These are phyloP conservation scores for Dunaliella primolecta DNA, from an alignment of 139 green algal genomes.

Conservation along the genomic window DNA sequence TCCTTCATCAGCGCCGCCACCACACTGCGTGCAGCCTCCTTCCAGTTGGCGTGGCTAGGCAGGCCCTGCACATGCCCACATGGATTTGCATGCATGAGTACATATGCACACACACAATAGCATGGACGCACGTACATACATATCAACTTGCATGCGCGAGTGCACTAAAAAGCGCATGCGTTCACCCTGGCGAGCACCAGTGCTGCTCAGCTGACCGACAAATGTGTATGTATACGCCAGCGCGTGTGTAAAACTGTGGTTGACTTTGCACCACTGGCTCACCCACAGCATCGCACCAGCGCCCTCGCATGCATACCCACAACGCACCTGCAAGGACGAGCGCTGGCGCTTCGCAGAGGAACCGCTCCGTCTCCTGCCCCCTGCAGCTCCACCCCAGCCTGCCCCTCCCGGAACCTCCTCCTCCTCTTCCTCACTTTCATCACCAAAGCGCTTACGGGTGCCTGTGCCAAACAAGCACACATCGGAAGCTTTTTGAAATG, in stretches of 20 bases:
- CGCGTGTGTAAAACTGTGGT: too few relatives aligned
- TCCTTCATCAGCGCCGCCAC: not conserved
- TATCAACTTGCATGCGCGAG: not conserved
- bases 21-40: not conserved
- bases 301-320: too few relatives aligned
- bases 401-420: too few relatives aligned
- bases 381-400: not conserved
- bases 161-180: too few relatives aligned
- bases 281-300: too few relatives aligned
- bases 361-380: not conserved
- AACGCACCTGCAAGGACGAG: not conserved
- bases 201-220: too few relatives aligned
- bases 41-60: not conserved
- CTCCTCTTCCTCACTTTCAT: not conserved
- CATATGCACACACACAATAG: not conserved
- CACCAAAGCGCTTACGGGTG: not conserved
- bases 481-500: too few relatives aligned
- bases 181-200: too few relatives aligned
- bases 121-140: not conserved
- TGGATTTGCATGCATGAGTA: too few relatives aligned
- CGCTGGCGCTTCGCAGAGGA: not conserved
- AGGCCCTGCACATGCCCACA: not conserved
- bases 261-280: too few relatives aligned
- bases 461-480: too few relatives aligned
- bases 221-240: too few relatives aligned